A percentile compares a stretch with the other conserved stretches of the same genome.
phyloP scores from a whole-genome alignment of 441 rosid genomes.

The Hura crepitans region DNA sequence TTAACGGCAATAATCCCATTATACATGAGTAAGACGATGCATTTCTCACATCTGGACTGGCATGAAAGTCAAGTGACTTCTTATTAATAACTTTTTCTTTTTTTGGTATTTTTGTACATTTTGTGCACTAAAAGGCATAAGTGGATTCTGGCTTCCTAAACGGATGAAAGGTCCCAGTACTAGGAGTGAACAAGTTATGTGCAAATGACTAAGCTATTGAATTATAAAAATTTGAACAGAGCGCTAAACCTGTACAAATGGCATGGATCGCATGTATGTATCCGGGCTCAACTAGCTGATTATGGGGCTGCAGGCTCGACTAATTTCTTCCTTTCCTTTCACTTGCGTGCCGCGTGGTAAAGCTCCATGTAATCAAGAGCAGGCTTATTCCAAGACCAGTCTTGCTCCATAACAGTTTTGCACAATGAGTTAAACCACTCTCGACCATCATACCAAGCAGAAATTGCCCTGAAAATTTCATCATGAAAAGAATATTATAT shows the following conservation, averaged over 20 bases:
- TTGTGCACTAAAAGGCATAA: constrained; percentile 22
- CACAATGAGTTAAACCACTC: constrained; percentile 74
- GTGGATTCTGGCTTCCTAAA: constrained; percentile 10
- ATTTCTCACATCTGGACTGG: no score
- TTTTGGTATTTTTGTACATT: constrained; percentile 2
- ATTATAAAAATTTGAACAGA: neutral
- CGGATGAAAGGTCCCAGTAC: constrained; percentile 20
- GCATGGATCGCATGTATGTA: constrained; percentile 9
- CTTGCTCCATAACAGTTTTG: constrained; percentile 94
- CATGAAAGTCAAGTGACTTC: neutral
- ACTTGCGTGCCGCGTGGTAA: constrained; percentile 78
- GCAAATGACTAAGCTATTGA: constrained; percentile 16
- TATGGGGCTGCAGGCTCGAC: neutral
- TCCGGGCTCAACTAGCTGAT: neutral
- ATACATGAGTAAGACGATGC: no score
- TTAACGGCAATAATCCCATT: no score
- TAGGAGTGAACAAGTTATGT: neutral
- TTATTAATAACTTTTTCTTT: no score
- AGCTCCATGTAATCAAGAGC: constrained; percentile 97
- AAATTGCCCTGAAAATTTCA: constrained; percentile 60
- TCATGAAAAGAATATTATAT: neutral
- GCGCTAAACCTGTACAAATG: constrained; percentile 36
- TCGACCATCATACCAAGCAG: constrained; percentile 71
- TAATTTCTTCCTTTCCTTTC: constrained; percentile 23
- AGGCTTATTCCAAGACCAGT: constrained; percentile 99